Evolutionary conservation across 2,329 filamentous ascomycete species (phyloP), one percentile per base, ranked within the genome.

Genomic region (Fusarium incarnatum): DNA sequence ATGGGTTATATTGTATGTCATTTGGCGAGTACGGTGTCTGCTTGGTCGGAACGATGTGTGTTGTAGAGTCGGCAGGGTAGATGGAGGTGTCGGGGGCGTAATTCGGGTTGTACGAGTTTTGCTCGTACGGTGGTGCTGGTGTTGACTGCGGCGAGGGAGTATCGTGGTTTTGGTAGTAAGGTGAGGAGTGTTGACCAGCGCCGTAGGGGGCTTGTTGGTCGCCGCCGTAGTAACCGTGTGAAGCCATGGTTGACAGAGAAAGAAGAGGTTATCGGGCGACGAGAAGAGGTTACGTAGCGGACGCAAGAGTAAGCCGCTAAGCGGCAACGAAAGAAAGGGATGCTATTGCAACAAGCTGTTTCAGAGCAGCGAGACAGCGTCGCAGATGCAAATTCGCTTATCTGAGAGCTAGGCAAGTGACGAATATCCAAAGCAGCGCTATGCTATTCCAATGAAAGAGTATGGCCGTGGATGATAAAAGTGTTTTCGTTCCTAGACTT

Each of bases 161-260:
- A 70, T 85, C 71, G 23, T 75, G 68, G 12, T 75, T 70, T 60
- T 77, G 77, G 60, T 81, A 79, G 74, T 85, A 83, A 61, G 84
- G 80, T 63, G 82, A 76, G 66, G 82, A 71, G 76, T 81, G 76
- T 68, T 78, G 68, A 70, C 79, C 72, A 73, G 74, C 75, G 76
- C 75, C 75, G 74, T 79, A 75, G 67, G 78, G 76, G 67, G 76
- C 75, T 73, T 73, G 78, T 64, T 80, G 77, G 72, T 85, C 76
- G 74, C 85, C 83, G 80, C 74, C 76, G 63, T 80, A 71, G 72
- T 92, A 92, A 81, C 91, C 87, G 81, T 89, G 86, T 69, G 87
- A 83, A 46, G 88, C 86, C 89, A 91, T 91, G 52, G 18, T 68
- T 67, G 56, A 45, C 46, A 55, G 48, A 45, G 45, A 48, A 58